Evolutionary conservation across 345 rosid genomes (phyloP).

Genomic region (Populus euphratica): DNA sequence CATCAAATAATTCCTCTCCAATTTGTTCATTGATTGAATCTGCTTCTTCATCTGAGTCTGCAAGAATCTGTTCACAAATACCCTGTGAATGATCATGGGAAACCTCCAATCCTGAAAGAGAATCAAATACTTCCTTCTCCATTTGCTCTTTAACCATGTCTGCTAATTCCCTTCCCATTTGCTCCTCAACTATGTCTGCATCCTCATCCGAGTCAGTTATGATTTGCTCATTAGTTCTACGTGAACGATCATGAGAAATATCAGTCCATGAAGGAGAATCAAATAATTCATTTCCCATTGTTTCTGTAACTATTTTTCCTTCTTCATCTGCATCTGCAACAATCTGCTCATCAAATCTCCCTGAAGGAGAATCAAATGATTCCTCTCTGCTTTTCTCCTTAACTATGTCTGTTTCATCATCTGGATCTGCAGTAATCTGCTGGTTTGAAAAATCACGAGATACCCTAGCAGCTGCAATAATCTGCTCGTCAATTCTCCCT

Average conservation of each 20-base stretch:
- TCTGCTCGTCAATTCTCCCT: too few relatives aligned
- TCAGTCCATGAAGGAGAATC: neutral
- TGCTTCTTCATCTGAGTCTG: conserved; percentile 7
- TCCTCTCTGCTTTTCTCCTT: neutral
- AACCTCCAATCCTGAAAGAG: neutral
- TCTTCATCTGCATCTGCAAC: neutral
- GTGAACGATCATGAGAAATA: neutral
- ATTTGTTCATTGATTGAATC: neutral
- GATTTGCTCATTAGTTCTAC: neutral
- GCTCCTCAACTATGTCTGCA: neutral
- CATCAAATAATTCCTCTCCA: neutral
- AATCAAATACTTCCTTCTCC: neutral
- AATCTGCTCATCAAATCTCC: neutral
- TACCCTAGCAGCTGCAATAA: neutral
- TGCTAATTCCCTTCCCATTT: neutral
- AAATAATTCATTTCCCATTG: neutral
- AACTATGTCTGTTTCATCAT: neutral
- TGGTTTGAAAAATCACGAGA: neutral
- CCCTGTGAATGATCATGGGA: conserved; percentile 9
- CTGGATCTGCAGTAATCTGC: neutral
- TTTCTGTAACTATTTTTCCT: neutral
- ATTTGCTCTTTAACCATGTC: neutral
- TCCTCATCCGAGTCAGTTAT: neutral
- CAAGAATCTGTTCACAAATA: conserved; percentile 10
- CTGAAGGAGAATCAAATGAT: neutral